Conservation (phyloP, 2,329 filamentous ascomycete genomes). For the Talaromyces sp. region DNA sequence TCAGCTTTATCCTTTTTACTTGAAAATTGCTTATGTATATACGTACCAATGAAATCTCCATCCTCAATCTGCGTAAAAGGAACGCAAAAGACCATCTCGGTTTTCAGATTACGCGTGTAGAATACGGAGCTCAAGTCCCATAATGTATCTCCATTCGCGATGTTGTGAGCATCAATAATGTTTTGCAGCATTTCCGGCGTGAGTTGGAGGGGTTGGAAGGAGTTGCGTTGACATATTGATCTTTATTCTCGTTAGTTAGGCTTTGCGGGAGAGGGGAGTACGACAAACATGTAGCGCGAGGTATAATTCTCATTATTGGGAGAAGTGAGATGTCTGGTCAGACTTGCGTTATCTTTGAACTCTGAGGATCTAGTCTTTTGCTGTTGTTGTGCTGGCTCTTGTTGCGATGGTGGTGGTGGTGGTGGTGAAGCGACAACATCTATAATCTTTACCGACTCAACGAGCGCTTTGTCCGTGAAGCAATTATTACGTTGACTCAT, state of each 20-base stretch:
- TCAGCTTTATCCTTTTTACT: neutral
- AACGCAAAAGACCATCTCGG: conserved; percentile 28
- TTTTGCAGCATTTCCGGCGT: conserved; percentile 24
- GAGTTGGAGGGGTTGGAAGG: conserved; percentile 27
- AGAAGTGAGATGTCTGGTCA: conserved; percentile 3
- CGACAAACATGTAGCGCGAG: conserved; percentile 16
- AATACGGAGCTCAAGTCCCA: conserved; percentile 26
- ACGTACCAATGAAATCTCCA: conserved; percentile 22
- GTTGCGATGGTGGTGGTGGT: neutral
- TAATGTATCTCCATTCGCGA: conserved; percentile 20
- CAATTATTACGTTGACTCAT: neutral
- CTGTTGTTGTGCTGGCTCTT: neutral
- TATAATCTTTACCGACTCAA: conserved; percentile 1
- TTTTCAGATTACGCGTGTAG: conserved; percentile 23
- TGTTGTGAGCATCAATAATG: conserved; percentile 21
- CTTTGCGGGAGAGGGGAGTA: conserved; percentile 12
- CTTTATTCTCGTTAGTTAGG: conserved; percentile 19
- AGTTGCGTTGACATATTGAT: conserved; percentile 28
- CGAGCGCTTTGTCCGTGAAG: neutral
- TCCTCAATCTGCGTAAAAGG: conserved; percentile 19
- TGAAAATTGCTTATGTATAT: neutral
- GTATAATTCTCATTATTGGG: neutral
- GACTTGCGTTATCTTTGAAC: neutral
- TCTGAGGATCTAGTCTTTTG: neutral
- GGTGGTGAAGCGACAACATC: neutral